Evolutionary conservation across 352 stramenopile species (phyloP).

Genomic region (Globisporangium takayamanum): DNA sequence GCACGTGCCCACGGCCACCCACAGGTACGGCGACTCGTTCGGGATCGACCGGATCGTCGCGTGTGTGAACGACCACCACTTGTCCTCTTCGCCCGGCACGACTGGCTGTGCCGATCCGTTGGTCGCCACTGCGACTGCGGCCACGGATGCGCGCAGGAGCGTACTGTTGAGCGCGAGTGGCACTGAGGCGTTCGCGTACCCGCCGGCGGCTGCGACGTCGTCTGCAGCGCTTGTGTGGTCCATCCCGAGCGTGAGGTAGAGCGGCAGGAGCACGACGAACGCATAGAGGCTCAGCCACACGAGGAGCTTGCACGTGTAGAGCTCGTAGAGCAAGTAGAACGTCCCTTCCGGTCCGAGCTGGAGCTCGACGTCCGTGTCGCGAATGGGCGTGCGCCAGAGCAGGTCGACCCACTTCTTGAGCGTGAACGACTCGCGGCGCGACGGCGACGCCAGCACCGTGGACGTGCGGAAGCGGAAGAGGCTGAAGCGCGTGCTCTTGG

Average conservation of each 20-base stretch:
- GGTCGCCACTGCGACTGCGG: not conserved
- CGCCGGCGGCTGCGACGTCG: not conserved
- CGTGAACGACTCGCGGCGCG: slow-evolving; percentile 33
- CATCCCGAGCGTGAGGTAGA: slow-evolving; percentile 59
- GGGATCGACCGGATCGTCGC: slow-evolving; percentile 77
- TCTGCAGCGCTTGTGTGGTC: slow-evolving; percentile 11
- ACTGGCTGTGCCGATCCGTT: slow-evolving; percentile 1
- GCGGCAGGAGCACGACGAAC: slow-evolving; percentile 56
- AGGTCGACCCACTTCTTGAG: slow-evolving; percentile 56
- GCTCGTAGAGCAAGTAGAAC: slow-evolving; percentile 82
- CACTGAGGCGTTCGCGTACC: not conserved
- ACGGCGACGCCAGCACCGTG: slow-evolving; percentile 32
- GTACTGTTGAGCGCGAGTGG: not conserved
- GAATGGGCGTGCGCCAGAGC: slow-evolving; percentile 66
- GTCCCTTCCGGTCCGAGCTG: slow-evolving; percentile 67
- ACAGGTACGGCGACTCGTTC: slow-evolving; percentile 71
- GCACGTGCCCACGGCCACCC: slow-evolving; percentile 61
- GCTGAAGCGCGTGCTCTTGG: slow-evolving; percentile 61
- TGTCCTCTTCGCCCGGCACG: slow-evolving; percentile 19
- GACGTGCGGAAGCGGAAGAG: slow-evolving; percentile 63
- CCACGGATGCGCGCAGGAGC: not conserved
- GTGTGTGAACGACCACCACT: slow-evolving; percentile 76
- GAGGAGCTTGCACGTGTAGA: slow-evolving; percentile 67
- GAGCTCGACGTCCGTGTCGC: slow-evolving; percentile 55
- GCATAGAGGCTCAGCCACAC: slow-evolving; percentile 55